Percentiles rank a stretch among this genome's conserved stretches.
Evolutionary conservation across 2,329 filamentous ascomycete species (phyloP).

Genomic region (Fusarium redolens): DNA sequence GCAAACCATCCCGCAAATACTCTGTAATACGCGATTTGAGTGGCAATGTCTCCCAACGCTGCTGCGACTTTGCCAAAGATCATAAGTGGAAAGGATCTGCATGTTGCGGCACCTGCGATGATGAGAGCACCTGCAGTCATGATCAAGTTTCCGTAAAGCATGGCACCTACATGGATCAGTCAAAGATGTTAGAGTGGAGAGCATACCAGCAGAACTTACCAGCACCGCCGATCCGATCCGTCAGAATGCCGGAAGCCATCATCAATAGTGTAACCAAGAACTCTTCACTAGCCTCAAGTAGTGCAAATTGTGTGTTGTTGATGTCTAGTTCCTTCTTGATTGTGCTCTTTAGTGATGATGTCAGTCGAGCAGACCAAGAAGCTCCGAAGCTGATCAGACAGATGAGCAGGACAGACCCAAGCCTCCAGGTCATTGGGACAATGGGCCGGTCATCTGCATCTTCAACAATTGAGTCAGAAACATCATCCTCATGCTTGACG

Average conservation of each 20-base stretch:
- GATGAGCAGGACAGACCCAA: accelerated
- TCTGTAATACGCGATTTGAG: not conserved
- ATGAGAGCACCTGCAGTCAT: accelerated
- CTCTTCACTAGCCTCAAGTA: not conserved
- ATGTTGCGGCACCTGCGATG: not conserved
- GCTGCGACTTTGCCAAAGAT: not conserved
- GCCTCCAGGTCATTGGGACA: not conserved
- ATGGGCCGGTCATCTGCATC: not conserved
- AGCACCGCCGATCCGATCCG: accelerated
- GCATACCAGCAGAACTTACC: not conserved
- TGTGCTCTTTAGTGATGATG: not conserved
- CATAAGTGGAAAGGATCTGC: not conserved
- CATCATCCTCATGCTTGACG: accelerated
- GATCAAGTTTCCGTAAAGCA: not conserved
- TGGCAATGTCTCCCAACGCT: not conserved
- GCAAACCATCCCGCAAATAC: not conserved
- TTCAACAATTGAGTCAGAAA: not conserved
- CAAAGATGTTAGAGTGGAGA: not conserved
- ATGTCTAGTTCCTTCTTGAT: not conserved
- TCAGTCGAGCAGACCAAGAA: not conserved
- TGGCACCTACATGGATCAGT: not conserved
- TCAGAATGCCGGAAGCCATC: not conserved
- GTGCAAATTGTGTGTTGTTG: not conserved
- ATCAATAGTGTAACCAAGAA: not conserved
- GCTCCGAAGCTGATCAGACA: not conserved